These are phyloP conservation scores for Jaltomata sinuosa DNA, from an alignment of 257 asterid genomes.

Conservation along the genomic window DNA sequence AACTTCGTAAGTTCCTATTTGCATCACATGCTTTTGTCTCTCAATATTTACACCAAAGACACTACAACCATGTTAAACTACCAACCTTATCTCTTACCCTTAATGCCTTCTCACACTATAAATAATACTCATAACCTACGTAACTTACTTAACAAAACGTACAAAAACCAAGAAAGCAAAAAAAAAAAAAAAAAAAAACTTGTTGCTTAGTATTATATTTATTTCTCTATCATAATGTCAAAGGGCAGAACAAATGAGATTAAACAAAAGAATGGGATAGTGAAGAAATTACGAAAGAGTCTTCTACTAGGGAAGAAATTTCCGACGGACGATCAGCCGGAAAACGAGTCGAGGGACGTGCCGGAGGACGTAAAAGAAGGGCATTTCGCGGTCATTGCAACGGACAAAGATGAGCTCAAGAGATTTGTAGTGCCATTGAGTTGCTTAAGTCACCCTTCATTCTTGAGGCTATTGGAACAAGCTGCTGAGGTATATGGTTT, in stretches of 20 bases:
- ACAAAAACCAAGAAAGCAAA: not conserved
- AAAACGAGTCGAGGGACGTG: conserved; percentile 13
- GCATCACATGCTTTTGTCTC: conserved; percentile 48
- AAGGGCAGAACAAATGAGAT: conserved; percentile 12
- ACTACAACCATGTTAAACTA: not conserved
- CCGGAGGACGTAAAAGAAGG: conserved; percentile 52
- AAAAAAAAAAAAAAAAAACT: too few species aligned
- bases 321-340: not conserved
- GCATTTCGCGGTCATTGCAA: conserved; percentile 33
- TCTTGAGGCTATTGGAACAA: conserved; percentile 26
- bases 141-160: not conserved
- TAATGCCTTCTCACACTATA: not conserved
- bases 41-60: conserved; percentile 10
- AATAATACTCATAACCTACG: too few species aligned
- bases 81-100: conserved; percentile 6
- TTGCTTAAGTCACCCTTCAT: conserved; percentile 22
- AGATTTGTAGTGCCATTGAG: conserved; percentile 27
- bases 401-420: conserved; percentile 13
- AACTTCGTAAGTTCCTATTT: not conserved
- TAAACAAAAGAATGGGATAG: conserved; percentile 25
- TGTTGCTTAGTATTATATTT: not conserved
- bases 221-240: not conserved
- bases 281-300: conserved; percentile 44
- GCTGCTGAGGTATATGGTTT: conserved; percentile 45
- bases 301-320: conserved; percentile 26